These are phyloP conservation scores for Cotoneaster glaucophyllus DNA, from an alignment of 306 rosid genomes.

Conservation along the genomic window DNA sequence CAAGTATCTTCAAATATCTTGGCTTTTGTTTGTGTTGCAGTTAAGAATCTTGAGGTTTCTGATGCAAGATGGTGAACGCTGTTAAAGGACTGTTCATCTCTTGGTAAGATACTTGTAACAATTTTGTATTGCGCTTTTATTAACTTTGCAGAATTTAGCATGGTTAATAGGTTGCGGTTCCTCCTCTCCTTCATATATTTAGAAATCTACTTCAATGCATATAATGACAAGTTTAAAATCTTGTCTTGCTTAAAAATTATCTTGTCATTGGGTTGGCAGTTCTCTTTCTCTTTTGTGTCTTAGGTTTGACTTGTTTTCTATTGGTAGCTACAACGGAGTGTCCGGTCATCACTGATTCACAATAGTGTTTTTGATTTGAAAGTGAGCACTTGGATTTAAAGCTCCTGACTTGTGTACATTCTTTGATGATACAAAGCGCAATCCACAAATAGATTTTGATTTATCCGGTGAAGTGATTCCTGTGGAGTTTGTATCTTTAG, in stretches of 20 bases:
- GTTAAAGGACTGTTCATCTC: slow-evolving; percentile 47
- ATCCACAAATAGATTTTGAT: neutral
- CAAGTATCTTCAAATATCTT: neutral
- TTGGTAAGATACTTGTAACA: slow-evolving; percentile 31
- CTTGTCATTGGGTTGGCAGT: neutral
- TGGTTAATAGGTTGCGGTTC: neutral
- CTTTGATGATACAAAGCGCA: neutral
- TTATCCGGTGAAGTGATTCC: neutral
- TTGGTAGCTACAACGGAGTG: neutral
- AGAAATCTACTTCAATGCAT: neutral
- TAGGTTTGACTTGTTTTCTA: neutral
- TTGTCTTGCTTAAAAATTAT: neutral
- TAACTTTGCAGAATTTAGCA: neutral
- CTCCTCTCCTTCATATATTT: neutral
- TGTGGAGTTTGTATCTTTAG: neutral
- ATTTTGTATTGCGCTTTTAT: neutral
- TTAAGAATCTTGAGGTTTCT: neutral
- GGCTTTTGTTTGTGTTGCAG: slow-evolving; percentile 12
- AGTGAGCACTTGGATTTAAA: neutral
- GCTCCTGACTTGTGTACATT: neutral
- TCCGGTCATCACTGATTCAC: neutral
- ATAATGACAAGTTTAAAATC: neutral
- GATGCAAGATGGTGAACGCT: slow-evolving; percentile 37
- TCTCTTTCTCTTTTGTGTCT: neutral
- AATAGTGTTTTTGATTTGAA: neutral